Evolutionary conservation across 2,329 filamentous ascomycete genomes (phyloP), one percentile per base, ranked within the genome.

Genomic region (Fusarium torulosum): DNA sequence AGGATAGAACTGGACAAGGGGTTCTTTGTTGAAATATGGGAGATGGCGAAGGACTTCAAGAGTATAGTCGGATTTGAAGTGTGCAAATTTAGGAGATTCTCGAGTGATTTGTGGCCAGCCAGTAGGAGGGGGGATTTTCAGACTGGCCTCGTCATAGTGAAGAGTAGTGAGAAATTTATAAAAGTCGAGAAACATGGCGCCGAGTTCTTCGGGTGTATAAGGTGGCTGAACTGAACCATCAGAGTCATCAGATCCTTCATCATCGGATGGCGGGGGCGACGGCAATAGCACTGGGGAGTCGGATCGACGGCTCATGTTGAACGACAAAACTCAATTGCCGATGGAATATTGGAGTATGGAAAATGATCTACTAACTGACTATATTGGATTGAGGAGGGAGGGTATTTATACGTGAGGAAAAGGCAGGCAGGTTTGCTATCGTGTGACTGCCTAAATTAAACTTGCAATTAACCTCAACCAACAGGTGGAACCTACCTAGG

Each of bases 21-120:
- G n/a, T 14, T 17, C 13, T 20, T 27, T 9, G 1, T 29, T 8
- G 8, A 57, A 43, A 35, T 45, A 55, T 1, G 54, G 50, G 5
- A 58, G 25, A n/a, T 58, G 31, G 9, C 50, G 54, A 0, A 45
- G 23, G 6, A 55, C 54, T 33, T 58, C 25, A 4, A 55, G 23
- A 15, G 49, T 11, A 20, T 58, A 33, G 20, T 45, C 31, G 1
- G 54, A 58, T 6, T 55, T 55, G 13, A 20, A 41, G 14, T 41
- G 5, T n/a, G 8, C 20, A 41, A 25, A 55, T n/a, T n/a, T 35
- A 7, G 15, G 15, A 4, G 11, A 41, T 15, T 40, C 17, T 0
- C 21, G 17, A 11, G 54, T 44, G 1, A 58, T 23, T 1, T 21
- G 6, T 33, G 17, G 1, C 31, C 40, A 58, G 8, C 54, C 54